Conservation (phyloP, 768 basidiomycete species). For the Leccinum boreale region DNA sequence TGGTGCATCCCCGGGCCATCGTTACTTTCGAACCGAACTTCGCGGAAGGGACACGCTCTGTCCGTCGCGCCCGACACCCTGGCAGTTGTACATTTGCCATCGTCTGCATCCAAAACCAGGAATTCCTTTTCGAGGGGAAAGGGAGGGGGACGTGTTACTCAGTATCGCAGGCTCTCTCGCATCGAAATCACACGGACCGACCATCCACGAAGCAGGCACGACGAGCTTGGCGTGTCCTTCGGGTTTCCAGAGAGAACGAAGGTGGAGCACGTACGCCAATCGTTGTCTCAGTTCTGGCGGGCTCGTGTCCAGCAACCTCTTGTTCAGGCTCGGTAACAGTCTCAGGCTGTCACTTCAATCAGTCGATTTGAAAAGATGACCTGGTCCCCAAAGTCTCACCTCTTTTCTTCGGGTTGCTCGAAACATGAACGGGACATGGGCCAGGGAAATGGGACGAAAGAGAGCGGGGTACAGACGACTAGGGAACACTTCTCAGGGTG, state of each 20-base stretch:
- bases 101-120: not conserved
- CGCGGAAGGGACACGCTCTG: conserved; percentile 14
- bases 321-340: conserved; percentile 3
- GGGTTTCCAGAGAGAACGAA: conserved; percentile 22
- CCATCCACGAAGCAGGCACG: conserved; percentile 26
- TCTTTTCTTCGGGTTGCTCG: not conserved
- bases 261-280: conserved; percentile 21
- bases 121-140: conserved; percentile 8
- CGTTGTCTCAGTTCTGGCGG: conserved; percentile 15
- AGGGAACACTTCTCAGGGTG: not conserved
- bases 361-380: not conserved
- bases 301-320: conserved; percentile 10
- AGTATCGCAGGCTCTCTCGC: not conserved
- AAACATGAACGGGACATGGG: conserved; percentile 1
- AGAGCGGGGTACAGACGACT: not conserved
- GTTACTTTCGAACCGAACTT: conserved; percentile 16
- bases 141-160: not conserved
- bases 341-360: conserved; percentile 3
- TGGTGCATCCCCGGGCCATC: not conserved
- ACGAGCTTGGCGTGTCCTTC: conserved; percentile 13
- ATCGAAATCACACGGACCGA: conserved; percentile 4
- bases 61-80: not conserved
- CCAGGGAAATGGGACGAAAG: not conserved
- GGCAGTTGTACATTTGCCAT: not conserved
- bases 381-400: conserved; percentile 1